Percentiles rank a stretch among this genome's conserved stretches.
Conservation (phyloP, 257 asterid species). For the Salvia hispanica region DNA sequence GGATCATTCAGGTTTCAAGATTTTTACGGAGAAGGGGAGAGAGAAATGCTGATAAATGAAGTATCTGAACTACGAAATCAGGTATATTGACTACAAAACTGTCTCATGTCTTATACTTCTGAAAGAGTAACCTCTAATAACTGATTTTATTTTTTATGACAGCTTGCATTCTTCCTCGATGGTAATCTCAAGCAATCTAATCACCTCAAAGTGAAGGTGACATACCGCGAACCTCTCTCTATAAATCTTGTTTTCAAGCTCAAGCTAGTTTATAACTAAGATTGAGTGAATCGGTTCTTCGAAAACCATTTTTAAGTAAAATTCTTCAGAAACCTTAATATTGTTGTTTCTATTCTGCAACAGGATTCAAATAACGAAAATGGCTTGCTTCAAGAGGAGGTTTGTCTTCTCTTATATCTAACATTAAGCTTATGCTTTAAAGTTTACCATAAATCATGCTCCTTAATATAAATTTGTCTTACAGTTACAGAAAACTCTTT, state of each 20-base stretch:
- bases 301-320: constrained; percentile 7
- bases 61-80: constrained; percentile 79
- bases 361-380: constrained; percentile 58
- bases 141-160: constrained; percentile 30
- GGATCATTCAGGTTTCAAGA: constrained; percentile 70
- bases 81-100: constrained; percentile 42
- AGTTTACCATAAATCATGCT: constrained; percentile 11
- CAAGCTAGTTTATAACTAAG: not conserved
- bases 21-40: constrained; percentile 95
- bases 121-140: constrained; percentile 9
- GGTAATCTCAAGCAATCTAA: constrained; percentile 59
- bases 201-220: constrained; percentile 43
- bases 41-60: constrained; percentile 76
- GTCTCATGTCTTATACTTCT: constrained; percentile 13
- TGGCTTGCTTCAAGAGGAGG: constrained; percentile 60
- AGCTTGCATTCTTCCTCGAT: constrained; percentile 62
- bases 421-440: constrained; percentile 14
- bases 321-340: constrained; percentile 27
- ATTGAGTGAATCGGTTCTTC: constrained; percentile 22
- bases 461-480: constrained; percentile 26
- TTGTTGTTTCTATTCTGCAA: constrained; percentile 29
- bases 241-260: constrained; percentile 13
- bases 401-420: constrained; percentile 36
- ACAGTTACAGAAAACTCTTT: constrained; percentile 67
- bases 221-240: constrained; percentile 39